Evolutionary conservation across 306 rosid genomes (phyloP).

Genomic region (Albizia julibrissin): DNA sequence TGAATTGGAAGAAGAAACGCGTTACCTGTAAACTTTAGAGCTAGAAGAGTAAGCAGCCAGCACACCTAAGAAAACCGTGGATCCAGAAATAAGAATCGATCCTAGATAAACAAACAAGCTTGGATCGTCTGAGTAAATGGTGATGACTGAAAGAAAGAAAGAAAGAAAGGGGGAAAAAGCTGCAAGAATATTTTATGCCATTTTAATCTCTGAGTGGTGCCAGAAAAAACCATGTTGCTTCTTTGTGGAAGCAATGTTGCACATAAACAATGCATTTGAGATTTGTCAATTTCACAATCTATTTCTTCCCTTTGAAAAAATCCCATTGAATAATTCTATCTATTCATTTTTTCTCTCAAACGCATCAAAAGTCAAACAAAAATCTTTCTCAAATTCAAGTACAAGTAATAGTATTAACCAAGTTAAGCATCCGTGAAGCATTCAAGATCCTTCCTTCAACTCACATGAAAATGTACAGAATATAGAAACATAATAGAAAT

Average conservation of each 20-base stretch:
- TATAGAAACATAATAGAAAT: constrained; percentile 5
- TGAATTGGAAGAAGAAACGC: not conserved
- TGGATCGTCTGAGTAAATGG: not conserved
- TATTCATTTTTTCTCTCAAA: constrained; percentile 4
- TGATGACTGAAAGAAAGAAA: not conserved
- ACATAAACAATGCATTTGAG: not conserved
- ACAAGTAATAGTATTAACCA: constrained; percentile 13
- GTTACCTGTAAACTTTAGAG: constrained; percentile 12
- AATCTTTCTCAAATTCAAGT: no score
- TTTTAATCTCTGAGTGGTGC: not conserved
- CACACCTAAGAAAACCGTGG: not conserved
- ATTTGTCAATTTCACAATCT: not conserved
- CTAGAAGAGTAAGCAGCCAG: not conserved
- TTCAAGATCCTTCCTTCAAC: constrained; percentile 9
- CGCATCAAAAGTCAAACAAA: constrained; percentile 26
- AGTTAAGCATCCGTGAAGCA: constrained; percentile 18
- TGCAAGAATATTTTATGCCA: not conserved
- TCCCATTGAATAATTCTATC: no score
- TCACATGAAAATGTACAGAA: not conserved
- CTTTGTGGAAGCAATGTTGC: not conserved
- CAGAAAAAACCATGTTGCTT: not conserved
- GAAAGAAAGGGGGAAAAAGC: not conserved
- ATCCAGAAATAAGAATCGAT: not conserved
- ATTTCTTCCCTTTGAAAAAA: not conserved
- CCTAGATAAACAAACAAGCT: not conserved